Conservation (phyloP, 1,139 yeast genomes). For the Suhomyces coccinellae region DNA sequence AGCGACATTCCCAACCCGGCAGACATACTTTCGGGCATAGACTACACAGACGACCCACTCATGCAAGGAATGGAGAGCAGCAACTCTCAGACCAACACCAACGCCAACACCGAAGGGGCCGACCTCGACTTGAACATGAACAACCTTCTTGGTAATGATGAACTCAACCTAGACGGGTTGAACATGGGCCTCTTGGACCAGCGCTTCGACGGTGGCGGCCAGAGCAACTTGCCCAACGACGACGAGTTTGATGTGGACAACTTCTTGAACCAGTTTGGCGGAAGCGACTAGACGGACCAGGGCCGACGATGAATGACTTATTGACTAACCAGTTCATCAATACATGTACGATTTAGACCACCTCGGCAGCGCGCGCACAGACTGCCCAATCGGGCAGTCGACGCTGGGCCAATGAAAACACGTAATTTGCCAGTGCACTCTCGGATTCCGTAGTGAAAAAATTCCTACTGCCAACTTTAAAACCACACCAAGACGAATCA, state of each 20-base stretch:
- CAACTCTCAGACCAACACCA: constrained; percentile 2
- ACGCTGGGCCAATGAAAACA: constrained; percentile 31
- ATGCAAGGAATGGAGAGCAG: constrained; percentile 7
- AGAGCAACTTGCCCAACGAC: constrained; percentile 26
- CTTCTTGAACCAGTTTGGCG: constrained; percentile 49
- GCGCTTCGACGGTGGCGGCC: constrained; percentile 26
- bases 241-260: constrained; percentile 51
- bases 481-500: constrained; percentile 4
- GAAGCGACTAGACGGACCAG: constrained; percentile 11
- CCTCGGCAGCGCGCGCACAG: not conserved
- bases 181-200: constrained; percentile 46
- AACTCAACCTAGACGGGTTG: constrained; percentile 46
- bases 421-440: constrained; percentile 13
- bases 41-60: constrained; percentile 23
- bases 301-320: not conserved
- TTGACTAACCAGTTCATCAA: constrained; percentile 3
- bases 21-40: constrained; percentile 40
- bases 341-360: not conserved
- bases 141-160: constrained; percentile 43
- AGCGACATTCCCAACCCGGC: constrained; percentile 39
- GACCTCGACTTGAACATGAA: constrained; percentile 42
- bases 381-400: constrained; percentile 33
- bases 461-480: constrained; percentile 4
- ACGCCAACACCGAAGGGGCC: constrained; percentile 1
- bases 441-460: constrained; percentile 14